Conservation (phyloP, 2,329 filamentous ascomycete species). For the Colletotrichum aenigma region DNA sequence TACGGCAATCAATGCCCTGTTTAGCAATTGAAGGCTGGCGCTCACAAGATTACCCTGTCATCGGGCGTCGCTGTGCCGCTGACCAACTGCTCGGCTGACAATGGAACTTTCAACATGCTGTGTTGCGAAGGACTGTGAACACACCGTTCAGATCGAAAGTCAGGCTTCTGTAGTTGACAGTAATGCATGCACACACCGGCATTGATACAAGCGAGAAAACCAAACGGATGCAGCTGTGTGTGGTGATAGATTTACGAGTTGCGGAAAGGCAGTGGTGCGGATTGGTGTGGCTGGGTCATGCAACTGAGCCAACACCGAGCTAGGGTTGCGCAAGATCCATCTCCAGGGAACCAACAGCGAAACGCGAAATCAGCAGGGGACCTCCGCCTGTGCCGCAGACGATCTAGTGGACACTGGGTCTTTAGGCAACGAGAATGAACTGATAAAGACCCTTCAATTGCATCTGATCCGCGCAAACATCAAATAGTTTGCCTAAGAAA, state of each 20-base stretch:
- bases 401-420: neutral
- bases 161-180: accelerated
- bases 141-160: neutral
- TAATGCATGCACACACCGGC: neutral
- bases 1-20: neutral
- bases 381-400: neutral
- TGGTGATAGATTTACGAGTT: neutral
- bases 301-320: neutral
- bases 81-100: neutral
- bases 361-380: neutral
- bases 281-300: neutral
- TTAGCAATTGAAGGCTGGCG: neutral
- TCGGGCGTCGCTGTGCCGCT: neutral
- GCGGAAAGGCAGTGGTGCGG: neutral
- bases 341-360: neutral
- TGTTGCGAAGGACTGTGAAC: too few relatives aligned
- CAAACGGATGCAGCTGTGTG: accelerated
- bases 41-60: neutral
- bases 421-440: neutral
- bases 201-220: accelerated
- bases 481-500: neutral
- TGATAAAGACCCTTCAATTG: neutral
- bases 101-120: too few relatives aligned
- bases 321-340: neutral
- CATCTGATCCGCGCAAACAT: neutral